These are phyloP conservation scores for Aspergillus kassunensis DNA, from an alignment of 495 filamentous ascomycete species.

Conservation along the genomic window DNA sequence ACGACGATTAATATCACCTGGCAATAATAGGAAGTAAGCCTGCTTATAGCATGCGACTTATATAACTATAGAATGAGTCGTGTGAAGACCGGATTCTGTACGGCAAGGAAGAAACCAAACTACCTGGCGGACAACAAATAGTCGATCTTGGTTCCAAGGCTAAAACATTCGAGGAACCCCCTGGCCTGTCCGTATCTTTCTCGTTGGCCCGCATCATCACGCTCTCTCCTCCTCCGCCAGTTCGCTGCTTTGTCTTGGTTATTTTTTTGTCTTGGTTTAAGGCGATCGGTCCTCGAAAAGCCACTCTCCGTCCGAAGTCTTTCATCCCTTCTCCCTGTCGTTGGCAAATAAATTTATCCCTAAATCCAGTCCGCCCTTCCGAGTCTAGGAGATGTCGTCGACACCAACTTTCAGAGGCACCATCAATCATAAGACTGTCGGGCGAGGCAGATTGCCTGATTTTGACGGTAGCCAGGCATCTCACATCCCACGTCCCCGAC, in stretches of 20 bases:
- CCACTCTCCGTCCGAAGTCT: slow-evolving; percentile 1
- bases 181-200: slow-evolving; percentile 18
- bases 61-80: background rate
- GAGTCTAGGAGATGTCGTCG: slow-evolving; percentile 51
- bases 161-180: slow-evolving; percentile 14
- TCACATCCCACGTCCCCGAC: slow-evolving; percentile 78
- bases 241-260: slow-evolving; percentile 1
- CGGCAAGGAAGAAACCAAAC: background rate
- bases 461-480: slow-evolving; percentile 68
- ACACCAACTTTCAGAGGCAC: slow-evolving; percentile 49
- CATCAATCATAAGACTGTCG: slow-evolving; percentile 43
- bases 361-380: slow-evolving; percentile 7
- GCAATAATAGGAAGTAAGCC: too few species aligned
- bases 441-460: slow-evolving; percentile 62
- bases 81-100: background rate
- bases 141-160: slow-evolving; percentile 16
- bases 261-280: slow-evolving; percentile 8
- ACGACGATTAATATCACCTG: background rate
- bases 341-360: slow-evolving; percentile 9
- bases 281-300: background rate
- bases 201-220: slow-evolving; percentile 14
- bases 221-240: background rate
- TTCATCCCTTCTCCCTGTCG: slow-evolving; percentile 14
- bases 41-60: too few species aligned
- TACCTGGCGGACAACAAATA: slow-evolving; percentile 18